These are phyloP conservation scores for Telfairia occidentalis DNA, from an alignment of 331 rosid species.

Conservation along the genomic window DNA sequence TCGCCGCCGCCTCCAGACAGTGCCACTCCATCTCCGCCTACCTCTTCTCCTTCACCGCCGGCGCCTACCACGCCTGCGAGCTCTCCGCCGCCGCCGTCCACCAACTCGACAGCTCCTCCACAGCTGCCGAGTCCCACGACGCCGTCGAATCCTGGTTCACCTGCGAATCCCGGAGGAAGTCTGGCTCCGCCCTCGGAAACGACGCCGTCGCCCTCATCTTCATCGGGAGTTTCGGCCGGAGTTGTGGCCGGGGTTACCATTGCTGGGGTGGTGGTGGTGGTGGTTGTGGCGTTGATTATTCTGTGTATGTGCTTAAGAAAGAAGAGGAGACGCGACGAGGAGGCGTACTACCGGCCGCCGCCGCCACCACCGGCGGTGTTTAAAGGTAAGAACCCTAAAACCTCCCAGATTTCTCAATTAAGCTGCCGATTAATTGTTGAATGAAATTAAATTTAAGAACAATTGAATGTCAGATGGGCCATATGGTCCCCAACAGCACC, in stretches of 20 bases:
- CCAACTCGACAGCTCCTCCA: constrained; percentile 26
- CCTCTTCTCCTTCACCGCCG: constrained; percentile 18
- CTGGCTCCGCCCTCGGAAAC: constrained; percentile 29
- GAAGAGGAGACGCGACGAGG: constrained; percentile 66
- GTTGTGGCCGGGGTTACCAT: constrained; percentile 60
- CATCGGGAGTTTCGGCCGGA: constrained; percentile 36
- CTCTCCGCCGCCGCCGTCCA: constrained; percentile 16
- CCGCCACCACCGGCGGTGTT: constrained; percentile 41
- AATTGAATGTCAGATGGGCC: constrained; percentile 35
- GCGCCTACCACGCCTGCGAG: constrained; percentile 22
- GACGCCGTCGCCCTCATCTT: constrained; percentile 20
- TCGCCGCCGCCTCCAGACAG: constrained; percentile 25
- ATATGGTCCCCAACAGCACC: constrained; percentile 53
- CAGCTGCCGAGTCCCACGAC: constrained; percentile 24
- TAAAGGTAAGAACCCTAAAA: constrained; percentile 39
- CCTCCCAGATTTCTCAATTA: neutral
- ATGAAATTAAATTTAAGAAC: neutral
- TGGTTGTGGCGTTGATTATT: constrained; percentile 44
- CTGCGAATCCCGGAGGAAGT: constrained; percentile 15
- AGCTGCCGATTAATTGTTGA: neutral
- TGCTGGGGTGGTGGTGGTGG: constrained; percentile 55
- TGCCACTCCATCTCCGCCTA: constrained; percentile 22
- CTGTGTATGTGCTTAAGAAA: constrained; percentile 57
- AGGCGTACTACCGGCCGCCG: constrained; percentile 32
- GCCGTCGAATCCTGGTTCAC: constrained; percentile 25